Evolutionary conservation across 2,329 filamentous ascomycete species (phyloP).

Genomic region (Septoria linicola): DNA sequence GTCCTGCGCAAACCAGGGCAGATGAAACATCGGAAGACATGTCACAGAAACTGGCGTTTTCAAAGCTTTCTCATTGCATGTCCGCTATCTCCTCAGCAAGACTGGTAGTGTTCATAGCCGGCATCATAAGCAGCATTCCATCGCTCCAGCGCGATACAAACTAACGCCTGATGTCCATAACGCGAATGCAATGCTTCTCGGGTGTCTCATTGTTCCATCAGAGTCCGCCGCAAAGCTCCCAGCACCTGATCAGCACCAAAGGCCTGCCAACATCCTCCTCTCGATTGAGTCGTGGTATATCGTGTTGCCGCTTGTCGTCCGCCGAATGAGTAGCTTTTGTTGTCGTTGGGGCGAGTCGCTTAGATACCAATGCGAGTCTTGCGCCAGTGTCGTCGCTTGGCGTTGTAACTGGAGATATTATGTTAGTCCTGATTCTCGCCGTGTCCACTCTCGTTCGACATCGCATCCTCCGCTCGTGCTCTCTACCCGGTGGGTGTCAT

Average conservation of each 20-base stretch:
- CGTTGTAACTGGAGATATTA: slow-evolving; percentile 80
- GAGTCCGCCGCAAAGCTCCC: slow-evolving; percentile 14
- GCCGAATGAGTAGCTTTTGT: slow-evolving; percentile 18
- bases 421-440: slow-evolving; percentile 10
- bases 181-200: slow-evolving; percentile 17
- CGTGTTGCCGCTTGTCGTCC: slow-evolving; percentile 17
- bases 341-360: slow-evolving; percentile 52
- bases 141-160: slow-evolving; percentile 15
- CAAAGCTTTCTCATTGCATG: slow-evolving; percentile 28
- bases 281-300: slow-evolving; percentile 16
- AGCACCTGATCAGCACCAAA: slow-evolving; percentile 1
- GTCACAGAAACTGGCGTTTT: slow-evolving; percentile 7
- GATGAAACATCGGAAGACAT: not conserved
- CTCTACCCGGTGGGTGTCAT: slow-evolving; percentile 28
- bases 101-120: slow-evolving; percentile 16
- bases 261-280: slow-evolving; percentile 10
- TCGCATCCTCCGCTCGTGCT: slow-evolving; percentile 1
- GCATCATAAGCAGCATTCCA: slow-evolving; percentile 19
- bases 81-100: slow-evolving; percentile 26
- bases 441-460: not conserved
- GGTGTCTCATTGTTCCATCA: no score
- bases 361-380: slow-evolving; percentile 99
- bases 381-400: slow-evolving; percentile 99
- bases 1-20: no score
- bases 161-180: slow-evolving; percentile 24